phyloP scores from a whole-genome alignment of 164 flowering plant species.

The Saururus chinensis region DNA sequence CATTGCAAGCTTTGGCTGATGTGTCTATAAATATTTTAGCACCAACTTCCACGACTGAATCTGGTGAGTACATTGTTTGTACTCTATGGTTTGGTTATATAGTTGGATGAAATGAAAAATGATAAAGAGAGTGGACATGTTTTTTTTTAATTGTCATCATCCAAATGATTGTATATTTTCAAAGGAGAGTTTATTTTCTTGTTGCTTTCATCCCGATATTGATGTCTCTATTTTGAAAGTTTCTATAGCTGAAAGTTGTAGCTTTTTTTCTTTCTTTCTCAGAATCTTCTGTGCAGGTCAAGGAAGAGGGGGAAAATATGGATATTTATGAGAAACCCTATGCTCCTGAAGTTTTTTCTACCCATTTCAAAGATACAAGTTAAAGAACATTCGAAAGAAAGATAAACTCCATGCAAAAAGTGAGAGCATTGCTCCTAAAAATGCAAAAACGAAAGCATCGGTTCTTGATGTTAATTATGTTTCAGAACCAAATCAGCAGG shows the following conservation, averaged over 20 bases:
- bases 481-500: slow-evolving; percentile 24
- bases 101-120: no score
- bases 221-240: background rate
- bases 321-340: slow-evolving; percentile 22
- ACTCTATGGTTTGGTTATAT: background rate
- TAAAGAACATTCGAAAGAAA: slow-evolving; percentile 20
- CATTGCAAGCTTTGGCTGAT: slow-evolving; percentile 59
- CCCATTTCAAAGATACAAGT: slow-evolving; percentile 22
- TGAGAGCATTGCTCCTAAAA: slow-evolving; percentile 13
- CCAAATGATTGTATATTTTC: background rate
- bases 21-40: slow-evolving; percentile 34
- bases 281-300: slow-evolving; percentile 34
- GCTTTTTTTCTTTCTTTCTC: background rate
- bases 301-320: slow-evolving; percentile 27
- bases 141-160: background rate
- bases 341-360: slow-evolving; percentile 19
- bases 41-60: slow-evolving; percentile 34
- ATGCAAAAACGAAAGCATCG: slow-evolving; percentile 17
- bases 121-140: no score
- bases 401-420: slow-evolving; percentile 16
- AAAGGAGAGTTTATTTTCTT: background rate
- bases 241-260: background rate
- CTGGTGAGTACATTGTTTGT: slow-evolving; percentile 27
- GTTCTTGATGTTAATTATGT: slow-evolving; percentile 12
- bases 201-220: background rate